phyloP scores from a whole-genome alignment of 2,329 filamentous ascomycete species.

The Colletotrichum camelliae region DNA sequence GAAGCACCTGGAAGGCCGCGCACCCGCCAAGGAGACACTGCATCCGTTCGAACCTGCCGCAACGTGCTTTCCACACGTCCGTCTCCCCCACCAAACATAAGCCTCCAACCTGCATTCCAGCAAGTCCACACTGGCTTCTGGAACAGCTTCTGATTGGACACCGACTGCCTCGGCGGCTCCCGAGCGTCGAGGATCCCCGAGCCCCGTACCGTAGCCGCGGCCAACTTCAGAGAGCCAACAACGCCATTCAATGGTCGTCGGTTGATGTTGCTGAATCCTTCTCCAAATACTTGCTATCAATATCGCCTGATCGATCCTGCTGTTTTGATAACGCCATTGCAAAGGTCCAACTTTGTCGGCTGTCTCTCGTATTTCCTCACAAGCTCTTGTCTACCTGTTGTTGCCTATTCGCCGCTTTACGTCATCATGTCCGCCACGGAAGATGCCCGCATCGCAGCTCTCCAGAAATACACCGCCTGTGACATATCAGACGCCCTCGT shows the following conservation, averaged over 20 bases:
- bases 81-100: constrained; percentile 9
- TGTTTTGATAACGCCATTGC: background rate
- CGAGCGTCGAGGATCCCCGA: constrained; percentile 20
- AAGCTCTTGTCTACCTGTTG: background rate
- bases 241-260: background rate
- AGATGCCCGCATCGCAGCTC: constrained; percentile 26
- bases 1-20: background rate
- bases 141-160: constrained; percentile 32
- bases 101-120: constrained; percentile 14
- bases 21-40: constrained; percentile 9
- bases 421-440: constrained; percentile 21
- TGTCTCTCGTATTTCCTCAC: background rate
- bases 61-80: background rate
- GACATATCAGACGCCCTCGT: constrained; percentile 77
- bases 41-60: background rate
- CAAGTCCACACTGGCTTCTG: constrained; percentile 20
- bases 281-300: background rate
- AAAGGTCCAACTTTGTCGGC: background rate
- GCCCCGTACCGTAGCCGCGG: constrained; percentile 22
- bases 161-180: constrained; percentile 29
- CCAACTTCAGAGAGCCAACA: constrained; percentile 25
- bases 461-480: constrained; percentile 49
- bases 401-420: background rate
- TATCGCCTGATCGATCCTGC: background rate
- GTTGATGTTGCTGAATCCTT: background rate